Evolutionary conservation across 1,284 basidiomycete genomes (phyloP), one percentile per base, ranked within the genome.

Genomic region (Ustilago nuda): DNA sequence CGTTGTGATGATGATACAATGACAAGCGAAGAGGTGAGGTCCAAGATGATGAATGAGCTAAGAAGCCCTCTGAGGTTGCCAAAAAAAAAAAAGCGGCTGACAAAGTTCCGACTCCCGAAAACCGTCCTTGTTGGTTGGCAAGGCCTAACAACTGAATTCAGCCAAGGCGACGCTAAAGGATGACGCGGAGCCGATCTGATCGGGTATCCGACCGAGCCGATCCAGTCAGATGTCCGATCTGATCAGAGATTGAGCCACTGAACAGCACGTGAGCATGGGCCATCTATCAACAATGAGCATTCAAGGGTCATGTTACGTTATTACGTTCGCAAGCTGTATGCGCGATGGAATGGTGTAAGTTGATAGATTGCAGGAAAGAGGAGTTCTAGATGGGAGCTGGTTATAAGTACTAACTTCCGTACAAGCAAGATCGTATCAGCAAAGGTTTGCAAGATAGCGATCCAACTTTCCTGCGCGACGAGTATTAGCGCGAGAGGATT

Each of bases 221-320:
- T 19, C 19, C 19, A 19, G 19, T 19, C 19, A 19, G 19, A 19
- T 19, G 19, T 1, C 19, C 19, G 19, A 19, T 19, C 19, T 19
- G 19, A 19, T 19, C 19, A 19, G 19, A 19, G 19, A 9, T 19
- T 33, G 13, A 12, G 55, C 41, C 36, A 56, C 19, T 45, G 32
- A 27, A 11, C 32, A 50, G 50, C 33, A 51, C 55, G 43, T 55
- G 55, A 66, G 68, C 68, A 71, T 66, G 39, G 62, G 66, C 68
- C 68, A 69, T 39, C 56, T n/a, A 48, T 50, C 43, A n/a, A 35
- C 48, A 30, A 33, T 7, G 27, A 45, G 48, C 30, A 43, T 15
- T 41, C 33, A 45, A 56, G 7, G 15, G n/a, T 53, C 50, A 19
- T 19, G 19, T 19, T 19, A 19, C 19, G 19, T 19, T 19, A 19